A percentile compares a stretch with the other conserved stretches of the same genome.
These are phyloP conservation scores for Stagonosporopsis tanaceti DNA, from an alignment of 2,329 filamentous ascomycete species.

Conservation along the genomic window DNA sequence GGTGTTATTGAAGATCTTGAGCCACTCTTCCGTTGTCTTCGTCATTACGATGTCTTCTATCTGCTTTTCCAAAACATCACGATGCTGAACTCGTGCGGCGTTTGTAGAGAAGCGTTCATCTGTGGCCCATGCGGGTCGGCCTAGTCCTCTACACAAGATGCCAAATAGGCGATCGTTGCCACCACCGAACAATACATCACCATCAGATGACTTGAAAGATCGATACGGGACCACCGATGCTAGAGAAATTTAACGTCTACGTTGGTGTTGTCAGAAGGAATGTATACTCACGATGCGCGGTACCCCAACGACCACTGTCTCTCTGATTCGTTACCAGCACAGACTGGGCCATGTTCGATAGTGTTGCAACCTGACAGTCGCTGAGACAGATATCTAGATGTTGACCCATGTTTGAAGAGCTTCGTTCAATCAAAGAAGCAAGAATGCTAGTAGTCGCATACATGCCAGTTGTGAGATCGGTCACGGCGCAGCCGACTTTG, in stretches of 20 bases:
- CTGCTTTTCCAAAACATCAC: constrained; percentile 76
- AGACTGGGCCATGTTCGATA: constrained; percentile 92
- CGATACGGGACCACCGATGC: constrained; percentile 95
- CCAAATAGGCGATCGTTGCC: constrained; percentile 70
- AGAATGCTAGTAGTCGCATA: constrained; percentile 96
- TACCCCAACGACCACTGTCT: constrained; percentile 91
- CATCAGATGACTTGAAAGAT: constrained; percentile 72
- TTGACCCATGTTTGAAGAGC: constrained; percentile 79
- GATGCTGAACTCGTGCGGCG: constrained; percentile 68
- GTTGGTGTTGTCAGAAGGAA: not conserved
- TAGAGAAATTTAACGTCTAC: constrained; percentile 45
- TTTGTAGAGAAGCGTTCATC: constrained; percentile 67
- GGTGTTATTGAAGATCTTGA: constrained; percentile 83
- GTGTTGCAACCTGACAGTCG: constrained; percentile 91
- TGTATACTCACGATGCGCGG: constrained; percentile 77
- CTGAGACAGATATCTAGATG: constrained; percentile 90
- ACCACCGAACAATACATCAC: constrained; percentile 68
- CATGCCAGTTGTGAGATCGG: constrained; percentile 90
- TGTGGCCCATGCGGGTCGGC: constrained; percentile 64
- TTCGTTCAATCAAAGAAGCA: constrained; percentile 83
- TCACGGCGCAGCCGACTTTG: constrained; percentile 97
- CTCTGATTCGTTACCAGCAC: constrained; percentile 85
- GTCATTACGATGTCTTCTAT: constrained; percentile 78
- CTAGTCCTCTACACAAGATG: constrained; percentile 65
- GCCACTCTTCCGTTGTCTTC: constrained; percentile 87